Evolutionary conservation across 2,329 filamentous ascomycete genomes (phyloP).

Genomic region (Tolypocladium tundrense): DNA sequence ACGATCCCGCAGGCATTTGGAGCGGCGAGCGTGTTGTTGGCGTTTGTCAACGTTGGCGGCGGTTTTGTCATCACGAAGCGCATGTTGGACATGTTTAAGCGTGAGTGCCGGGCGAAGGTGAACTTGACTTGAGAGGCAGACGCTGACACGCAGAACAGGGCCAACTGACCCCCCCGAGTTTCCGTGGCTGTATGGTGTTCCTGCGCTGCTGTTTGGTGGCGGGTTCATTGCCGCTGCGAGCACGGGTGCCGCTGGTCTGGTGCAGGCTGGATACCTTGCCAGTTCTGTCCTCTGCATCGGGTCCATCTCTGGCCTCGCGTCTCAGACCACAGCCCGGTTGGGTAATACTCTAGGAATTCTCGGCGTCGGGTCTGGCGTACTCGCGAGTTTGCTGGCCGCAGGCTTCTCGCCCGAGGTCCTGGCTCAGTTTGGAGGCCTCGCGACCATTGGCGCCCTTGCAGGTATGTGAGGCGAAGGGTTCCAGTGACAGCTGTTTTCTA

Average conservation of each 20-base stretch:
- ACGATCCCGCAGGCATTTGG: slow-evolving; percentile 73
- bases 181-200: slow-evolving; percentile 75
- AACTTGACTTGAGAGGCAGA: neutral
- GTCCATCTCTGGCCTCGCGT: slow-evolving; percentile 71
- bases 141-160: slow-evolving; percentile 26
- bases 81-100: slow-evolving; percentile 88
- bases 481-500: neutral
- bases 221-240: slow-evolving; percentile 72
- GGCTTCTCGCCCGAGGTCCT: slow-evolving; percentile 73
- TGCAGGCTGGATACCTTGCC: slow-evolving; percentile 79
- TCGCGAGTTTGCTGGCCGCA: slow-evolving; percentile 72
- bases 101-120: slow-evolving; percentile 27
- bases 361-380: slow-evolving; percentile 71
- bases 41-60: slow-evolving; percentile 81
- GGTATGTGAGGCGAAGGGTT: slow-evolving; percentile 23
- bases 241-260: slow-evolving; percentile 72
- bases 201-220: slow-evolving; percentile 66
- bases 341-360: slow-evolving; percentile 82
- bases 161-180: slow-evolving; percentile 83
- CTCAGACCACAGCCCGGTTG: slow-evolving; percentile 71
- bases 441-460: slow-evolving; percentile 57
- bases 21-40: slow-evolving; percentile 68
- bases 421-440: slow-evolving; percentile 69
- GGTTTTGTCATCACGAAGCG: slow-evolving; percentile 88
- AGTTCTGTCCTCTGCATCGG: slow-evolving; percentile 79